Evolutionary conservation across 2,329 filamentous ascomycete genomes (phyloP), one percentile per base, ranked within the genome.

Genomic region (Monosporascus sp.): DNA sequence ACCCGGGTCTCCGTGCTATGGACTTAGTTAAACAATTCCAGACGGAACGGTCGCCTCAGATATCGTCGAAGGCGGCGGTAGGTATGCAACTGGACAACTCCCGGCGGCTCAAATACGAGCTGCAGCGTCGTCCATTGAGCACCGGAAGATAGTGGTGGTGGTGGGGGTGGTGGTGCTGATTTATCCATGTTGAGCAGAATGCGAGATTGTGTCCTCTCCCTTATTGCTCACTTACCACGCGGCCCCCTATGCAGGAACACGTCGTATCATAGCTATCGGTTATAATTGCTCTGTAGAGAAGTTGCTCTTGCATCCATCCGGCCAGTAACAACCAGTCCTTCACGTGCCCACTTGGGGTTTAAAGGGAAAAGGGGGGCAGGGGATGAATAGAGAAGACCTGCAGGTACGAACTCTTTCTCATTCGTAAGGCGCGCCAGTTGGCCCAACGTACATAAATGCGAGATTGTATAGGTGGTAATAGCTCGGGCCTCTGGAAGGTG

Each of bases 21-120:
- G 27, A 31, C 27, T 31, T 31, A 31, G 27, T 11, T 31, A 31
- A 31, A 31, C 27, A 2, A 8, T 31, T 31, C 11, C 27, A 31
- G 14, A 31, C 9, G 44, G 31, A 24, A 27, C 44, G 24, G 24
- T 7, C 44, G n/a, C 26, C 44, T 19, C 16, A 27, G 31, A n/a
- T 27, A 17, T 47, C 24, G 53, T 57, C 49, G 51, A 52, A 49
- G 51, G 52, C 46, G 40, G 37, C 47, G 41, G 45, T 50, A 52
- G 46, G 49, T 46, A 40, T 44, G 48, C 41, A 55, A 45, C 37
- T 43, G 54, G 51, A 37, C 46, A 55, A 51, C 51, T 53, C 35
- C 55, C 52, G 55, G 55, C 46, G 44, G 45, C n/a, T 51, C 51
- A 40, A 58, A 60, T 60, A 60, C 58, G 58, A 60, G 58, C 44